Evolutionary conservation across 768 basidiomycete genomes (phyloP), one percentile per base, ranked within the genome.

Genomic region (Mycena amicta): DNA sequence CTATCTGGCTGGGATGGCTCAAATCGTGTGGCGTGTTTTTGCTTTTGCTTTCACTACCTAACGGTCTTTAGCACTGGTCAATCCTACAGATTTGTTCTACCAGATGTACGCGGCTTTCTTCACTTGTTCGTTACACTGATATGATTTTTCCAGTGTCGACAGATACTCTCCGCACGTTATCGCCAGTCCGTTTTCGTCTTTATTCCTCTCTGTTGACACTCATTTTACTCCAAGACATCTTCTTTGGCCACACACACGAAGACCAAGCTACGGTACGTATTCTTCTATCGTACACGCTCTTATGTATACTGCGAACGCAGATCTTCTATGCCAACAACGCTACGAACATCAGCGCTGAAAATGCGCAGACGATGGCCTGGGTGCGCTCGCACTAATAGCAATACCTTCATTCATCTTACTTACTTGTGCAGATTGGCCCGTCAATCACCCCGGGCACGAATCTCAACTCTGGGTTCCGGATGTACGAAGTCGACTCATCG

Each of bases 161-260:
- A 86, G 88, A n/a, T 90, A 80, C 70, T 86, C 88, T 6, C 88
- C 88, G 28, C 89, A 90, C 64, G 88, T 90, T 54, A 87, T 90
- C 60, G 86, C 88, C 43, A 87, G 86, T 88, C 53, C 41, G 86
- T 51, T 50, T 28, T 50, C 52, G 45, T 60, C 29, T 39, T 47
- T 47, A 31, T 16, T 18, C 49, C 22, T 39, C 29, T 6, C 50
- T 8, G 12, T 47, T 39, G n/a, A 41, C 37, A 40, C 26, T 39
- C 51, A 41, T 40, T 25, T 63, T 65, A 49, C 37, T 54, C n/a
- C n/a, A n/a, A 86, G 88, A 83, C 62, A 83, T 90, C n/a, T 90
- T 91, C 76, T 92, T 78, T 67, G 90, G 90, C 5, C 90, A 92
- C 27, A 60, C 62, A 20, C 62, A 64, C 26, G 62, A 64, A 52